Evolutionary conservation across 805 yeast genomes (phyloP).

Genomic region (Scheffersomyces amazonensis): DNA sequence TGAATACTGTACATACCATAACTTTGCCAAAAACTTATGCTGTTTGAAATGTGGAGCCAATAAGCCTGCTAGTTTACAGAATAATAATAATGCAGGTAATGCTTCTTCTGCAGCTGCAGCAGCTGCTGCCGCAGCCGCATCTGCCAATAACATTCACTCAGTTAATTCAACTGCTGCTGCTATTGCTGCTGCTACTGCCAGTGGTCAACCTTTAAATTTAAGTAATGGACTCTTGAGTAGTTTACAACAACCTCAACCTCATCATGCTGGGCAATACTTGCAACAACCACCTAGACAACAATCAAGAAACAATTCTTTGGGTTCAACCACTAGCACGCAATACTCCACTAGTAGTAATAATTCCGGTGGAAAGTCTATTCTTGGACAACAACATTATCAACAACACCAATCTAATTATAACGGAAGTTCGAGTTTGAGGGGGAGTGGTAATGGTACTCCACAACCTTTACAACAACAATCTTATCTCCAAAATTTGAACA

Average conservation of each 20-base stretch:
- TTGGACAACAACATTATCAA: slow-evolving; percentile 1
- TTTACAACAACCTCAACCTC: slow-evolving; percentile 34
- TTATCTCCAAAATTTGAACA: slow-evolving; percentile 12
- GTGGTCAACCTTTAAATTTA: slow-evolving; percentile 43
- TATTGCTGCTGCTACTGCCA: slow-evolving; percentile 46
- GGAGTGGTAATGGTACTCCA: slow-evolving; percentile 6
- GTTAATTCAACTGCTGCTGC: slow-evolving; percentile 45
- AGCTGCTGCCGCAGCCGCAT: slow-evolving; percentile 47
- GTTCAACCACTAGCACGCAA: slow-evolving; percentile 1
- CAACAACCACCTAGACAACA: slow-evolving; percentile 11
- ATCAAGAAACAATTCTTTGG: slow-evolving; percentile 1
- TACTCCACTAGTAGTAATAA: slow-evolving; percentile 2
- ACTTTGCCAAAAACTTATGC: slow-evolving; percentile 84
- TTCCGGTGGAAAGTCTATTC: background rate
- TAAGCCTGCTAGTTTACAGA: slow-evolving; percentile 28
- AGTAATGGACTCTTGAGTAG: slow-evolving; percentile 25
- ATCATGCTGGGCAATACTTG: slow-evolving; percentile 8
- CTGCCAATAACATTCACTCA: slow-evolving; percentile 29
- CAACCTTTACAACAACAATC: slow-evolving; percentile 5
- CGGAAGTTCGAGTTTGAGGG: slow-evolving; percentile 2
- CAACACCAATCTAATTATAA: background rate
- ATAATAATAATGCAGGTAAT: slow-evolving; percentile 5
- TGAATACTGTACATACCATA: slow-evolving; percentile 81
- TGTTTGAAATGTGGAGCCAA: slow-evolving; percentile 89
- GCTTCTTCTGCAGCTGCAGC: slow-evolving; percentile 37